Evolutionary conservation across 2,329 filamentous ascomycete species (phyloP), one percentile per base, ranked within the genome.

Genomic region (Aspergillus transmontanensis): DNA sequence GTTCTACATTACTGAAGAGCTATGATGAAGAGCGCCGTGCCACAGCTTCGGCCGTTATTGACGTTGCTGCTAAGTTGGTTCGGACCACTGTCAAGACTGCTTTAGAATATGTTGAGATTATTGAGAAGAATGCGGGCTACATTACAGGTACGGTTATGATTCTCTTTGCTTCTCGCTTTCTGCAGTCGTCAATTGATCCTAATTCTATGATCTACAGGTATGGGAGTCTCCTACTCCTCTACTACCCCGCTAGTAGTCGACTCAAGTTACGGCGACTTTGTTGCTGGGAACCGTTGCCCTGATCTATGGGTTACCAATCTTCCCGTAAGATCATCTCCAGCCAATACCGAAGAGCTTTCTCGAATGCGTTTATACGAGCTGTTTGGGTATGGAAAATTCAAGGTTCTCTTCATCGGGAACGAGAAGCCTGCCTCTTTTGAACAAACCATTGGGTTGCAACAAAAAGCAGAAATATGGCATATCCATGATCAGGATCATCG

Each of bases 61-160:
- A 57, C 4, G 59, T 61, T 14, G 59, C 59, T 32, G 53, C 59
- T 2, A 57, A 34, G 53, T 23, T 61, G 9, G 59, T 61, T 32
- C 59, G 51, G 16, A 57, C 54, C 19, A 61, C 59, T 1, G 41
- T 61, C 4, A 61, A 61, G 51, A 57, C 59, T 10, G 59, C 53
- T 19, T 32, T 61, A 19, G 59, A 61, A 32, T 61, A 61, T 36
- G 59, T 61, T 16, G 57, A 59, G 2, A 46, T 26, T 4, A 66
- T 59, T 21, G 57, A 59, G 21, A 39, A 46, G 26, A 59, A 59
- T 32, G 57, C 57, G 4, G 57, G 57, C 6, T 59, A 59, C 12
- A 59, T 59, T 26, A 59, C 57, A 39, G 57, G 57, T 59, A 32
- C 2, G 32, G 12, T 23, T 10, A 26, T 19, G 6, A 26, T 28